Conservation (phyloP, 495 filamentous ascomycete species). For the Penicillium subrubescens region DNA sequence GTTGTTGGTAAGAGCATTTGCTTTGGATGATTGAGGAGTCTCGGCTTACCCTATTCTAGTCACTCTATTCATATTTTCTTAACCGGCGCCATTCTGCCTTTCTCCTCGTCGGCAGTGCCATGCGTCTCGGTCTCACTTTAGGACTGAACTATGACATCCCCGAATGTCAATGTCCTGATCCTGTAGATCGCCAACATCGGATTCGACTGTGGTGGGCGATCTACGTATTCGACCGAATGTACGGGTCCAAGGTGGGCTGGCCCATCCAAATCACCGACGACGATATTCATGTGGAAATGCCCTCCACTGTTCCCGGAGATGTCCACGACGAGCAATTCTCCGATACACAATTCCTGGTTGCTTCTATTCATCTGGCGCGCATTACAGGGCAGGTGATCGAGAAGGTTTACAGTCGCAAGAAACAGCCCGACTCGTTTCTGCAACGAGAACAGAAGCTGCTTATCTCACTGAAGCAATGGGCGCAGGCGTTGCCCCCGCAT, state of each 20-base stretch:
- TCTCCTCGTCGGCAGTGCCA: conserved; percentile 42
- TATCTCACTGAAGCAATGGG: conserved; percentile 32
- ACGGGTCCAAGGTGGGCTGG: conserved; percentile 47
- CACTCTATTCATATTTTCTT: conserved; percentile 46
- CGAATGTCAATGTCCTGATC: conserved; percentile 45
- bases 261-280: conserved; percentile 48
- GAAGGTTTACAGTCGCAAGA: conserved; percentile 43
- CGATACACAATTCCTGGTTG: conserved; percentile 39
- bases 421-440: conserved; percentile 26
- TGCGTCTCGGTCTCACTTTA: conserved; percentile 43
- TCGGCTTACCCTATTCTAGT: conserved; percentile 21
- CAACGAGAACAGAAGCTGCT: conserved; percentile 35
- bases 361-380: conserved; percentile 41
- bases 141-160: conserved; percentile 49
- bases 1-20: conserved; percentile 27
- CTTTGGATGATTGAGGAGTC: not conserved
- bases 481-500: conserved; percentile 29
- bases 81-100: conserved; percentile 49
- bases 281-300: conserved; percentile 49
- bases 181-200: conserved; percentile 45
- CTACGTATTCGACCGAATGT: conserved; percentile 51
- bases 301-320: conserved; percentile 35
- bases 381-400: conserved; percentile 46
- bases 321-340: conserved; percentile 44
- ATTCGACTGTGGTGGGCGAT: conserved; percentile 50